These are phyloP conservation scores for Syncephalis plumigaleata DNA, from an alignment of 371 early-diverging fungal genomes.

Conservation along the genomic window DNA sequence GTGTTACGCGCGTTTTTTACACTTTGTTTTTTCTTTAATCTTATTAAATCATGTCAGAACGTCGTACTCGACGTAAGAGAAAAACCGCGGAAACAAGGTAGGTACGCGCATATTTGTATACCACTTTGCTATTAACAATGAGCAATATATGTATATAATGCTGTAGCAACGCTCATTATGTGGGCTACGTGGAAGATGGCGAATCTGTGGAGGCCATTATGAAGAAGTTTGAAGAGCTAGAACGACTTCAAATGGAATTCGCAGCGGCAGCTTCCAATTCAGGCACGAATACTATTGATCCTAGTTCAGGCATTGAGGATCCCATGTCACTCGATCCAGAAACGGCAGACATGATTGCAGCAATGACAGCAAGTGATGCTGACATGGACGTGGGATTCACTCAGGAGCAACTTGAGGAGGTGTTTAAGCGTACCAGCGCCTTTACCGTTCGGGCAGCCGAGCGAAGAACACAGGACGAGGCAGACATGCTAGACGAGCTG, in stretches of 20 bases:
- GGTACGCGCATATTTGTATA: too few relatives aligned
- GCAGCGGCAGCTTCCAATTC: slow-evolving; percentile 17
- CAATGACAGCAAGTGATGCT: background rate
- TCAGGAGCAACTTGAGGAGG: slow-evolving; percentile 68
- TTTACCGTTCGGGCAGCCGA: slow-evolving; percentile 69
- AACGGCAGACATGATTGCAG: slow-evolving; percentile 5
- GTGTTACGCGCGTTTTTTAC: too few relatives aligned
- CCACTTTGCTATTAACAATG: too few relatives aligned
- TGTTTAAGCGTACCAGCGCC: slow-evolving; percentile 71
- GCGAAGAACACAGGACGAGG: slow-evolving; percentile 22
- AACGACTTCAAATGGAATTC: slow-evolving; percentile 65
- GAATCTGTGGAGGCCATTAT: slow-evolving; percentile 91
- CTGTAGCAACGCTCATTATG: slow-evolving; percentile 67
- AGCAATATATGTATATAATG: too few relatives aligned
- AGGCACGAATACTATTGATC: background rate
- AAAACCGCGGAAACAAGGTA: too few relatives aligned
- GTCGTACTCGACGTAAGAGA: too few relatives aligned
- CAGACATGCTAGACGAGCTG: slow-evolving; percentile 49
- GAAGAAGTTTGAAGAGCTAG: slow-evolving; percentile 91
- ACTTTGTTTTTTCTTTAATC: too few relatives aligned
- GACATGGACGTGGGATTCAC: slow-evolving; percentile 24
- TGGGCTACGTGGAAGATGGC: slow-evolving; percentile 88
- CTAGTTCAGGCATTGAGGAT: background rate
- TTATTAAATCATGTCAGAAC: too few relatives aligned
- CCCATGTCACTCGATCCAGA: slow-evolving; percentile 7